Evolutionary conservation across 73 alveolate genomes (phyloP).

Genomic region (Paramecium sonneborni): DNA sequence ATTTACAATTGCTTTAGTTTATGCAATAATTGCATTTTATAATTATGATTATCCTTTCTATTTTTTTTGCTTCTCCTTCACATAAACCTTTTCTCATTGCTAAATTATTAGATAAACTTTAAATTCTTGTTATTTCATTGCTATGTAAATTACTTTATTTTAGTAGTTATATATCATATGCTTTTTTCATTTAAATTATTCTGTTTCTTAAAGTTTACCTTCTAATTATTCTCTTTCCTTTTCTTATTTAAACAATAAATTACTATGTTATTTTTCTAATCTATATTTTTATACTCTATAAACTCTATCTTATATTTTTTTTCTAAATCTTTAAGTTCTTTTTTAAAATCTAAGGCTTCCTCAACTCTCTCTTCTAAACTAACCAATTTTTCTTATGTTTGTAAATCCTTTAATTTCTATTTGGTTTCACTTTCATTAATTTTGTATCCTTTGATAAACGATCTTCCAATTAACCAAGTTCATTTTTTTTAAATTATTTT

Average conservation of each 20-base stretch:
- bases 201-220: constrained; percentile 83
- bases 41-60: constrained; percentile 71
- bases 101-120: constrained; percentile 72
- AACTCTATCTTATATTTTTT: constrained; percentile 86
- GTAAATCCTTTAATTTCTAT: constrained; percentile 78
- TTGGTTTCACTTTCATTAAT: constrained; percentile 86
- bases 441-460: constrained; percentile 86
- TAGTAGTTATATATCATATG: constrained; percentile 76
- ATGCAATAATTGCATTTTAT: constrained; percentile 65
- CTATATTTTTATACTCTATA: constrained; percentile 84
- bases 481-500: constrained; percentile 75
- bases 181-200: constrained; percentile 89
- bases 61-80: constrained; percentile 72
- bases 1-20: constrained; percentile 41
- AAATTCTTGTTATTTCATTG: constrained; percentile 87
- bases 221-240: constrained; percentile 90
- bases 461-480: constrained; percentile 77
- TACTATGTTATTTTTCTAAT: constrained; percentile 80
- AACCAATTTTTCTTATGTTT: constrained; percentile 90
- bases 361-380: constrained; percentile 88
- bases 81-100: constrained; percentile 74
- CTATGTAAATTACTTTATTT: constrained; percentile 86
- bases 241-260: constrained; percentile 64
- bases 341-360: constrained; percentile 93
- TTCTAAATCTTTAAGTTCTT: constrained; percentile 85